Base-by-base conservation (phyloP, 2,329 filamentous ascomycete species). In the Xylariaceae sp. region DNA sequence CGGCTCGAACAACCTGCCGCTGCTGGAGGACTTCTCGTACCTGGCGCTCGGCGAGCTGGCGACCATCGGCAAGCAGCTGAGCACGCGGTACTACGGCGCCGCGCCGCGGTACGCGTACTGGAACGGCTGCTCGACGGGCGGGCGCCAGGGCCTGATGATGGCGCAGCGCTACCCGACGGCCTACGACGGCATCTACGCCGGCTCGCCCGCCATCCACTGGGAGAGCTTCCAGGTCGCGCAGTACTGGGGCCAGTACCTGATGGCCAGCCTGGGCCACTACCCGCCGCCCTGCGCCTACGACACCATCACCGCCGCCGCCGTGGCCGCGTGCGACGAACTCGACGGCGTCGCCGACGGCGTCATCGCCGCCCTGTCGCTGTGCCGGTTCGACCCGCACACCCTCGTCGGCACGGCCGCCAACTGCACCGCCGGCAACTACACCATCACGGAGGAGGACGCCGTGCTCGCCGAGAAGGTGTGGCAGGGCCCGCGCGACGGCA, bases 121-220 rank as follows among this genome's bases (percentile, higher is more conserved):
- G 47, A 58, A 61, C 29, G 72, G 72, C 18, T 75, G 72, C 47
- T 71, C 66, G 2, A 72, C 67, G 1, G 72, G 72, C 17, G 72
- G 72, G 2, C 57, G 72, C 1, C 70, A 76, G 52, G 72, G 70
- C 12, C 47, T 70, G 18, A 67, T 65, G 41, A 60, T 67, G 29
- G 63, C 67, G 3, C 64, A 75, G 45, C 49, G 59, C 13, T 74
- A 65, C 42, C 70, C 71, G 0, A 55, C 68, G 7, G 69, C 72
- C 36, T 74, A 72, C 39, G 67, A 75, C 40, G 71, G 71, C 14
- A 64, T 75, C 24, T 49, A 70, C 5, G 67, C 65, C 6, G 61
- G 58, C 12, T 26, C 30, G 28, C 55, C 57, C 29, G 65, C 64
- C 3, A 47, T 50, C 25, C 44, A 49, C 29, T 49, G 43, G 36